Evolutionary conservation across 2,329 filamentous ascomycete genomes (phyloP).

Genomic region (Thielaviopsis euricoi): DNA sequence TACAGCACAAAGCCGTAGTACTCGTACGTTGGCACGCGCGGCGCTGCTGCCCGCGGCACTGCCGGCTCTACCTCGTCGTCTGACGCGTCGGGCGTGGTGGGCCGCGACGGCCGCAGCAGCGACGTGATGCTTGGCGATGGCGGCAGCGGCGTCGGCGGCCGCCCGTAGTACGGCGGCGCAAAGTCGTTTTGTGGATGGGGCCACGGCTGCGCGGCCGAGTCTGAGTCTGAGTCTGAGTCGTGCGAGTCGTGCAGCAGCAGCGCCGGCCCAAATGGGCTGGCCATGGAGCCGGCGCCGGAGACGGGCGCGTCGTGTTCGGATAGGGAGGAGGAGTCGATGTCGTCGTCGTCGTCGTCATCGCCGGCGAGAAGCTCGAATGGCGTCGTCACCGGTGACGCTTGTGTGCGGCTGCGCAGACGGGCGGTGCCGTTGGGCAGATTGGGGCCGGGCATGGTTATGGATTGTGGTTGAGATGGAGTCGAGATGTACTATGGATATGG

Average conservation of each 20-base stretch:
- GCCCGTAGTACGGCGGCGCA: slow-evolving; percentile 85
- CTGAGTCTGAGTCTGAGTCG: background rate
- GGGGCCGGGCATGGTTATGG: background rate
- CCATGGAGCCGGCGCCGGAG: background rate
- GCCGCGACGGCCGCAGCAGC: slow-evolving; percentile 75
- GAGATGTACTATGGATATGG: too few species aligned
- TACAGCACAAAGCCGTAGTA: slow-evolving; percentile 99
- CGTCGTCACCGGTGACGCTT: background rate
- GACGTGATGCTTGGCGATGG: slow-evolving; percentile 87
- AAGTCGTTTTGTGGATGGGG: slow-evolving; percentile 39
- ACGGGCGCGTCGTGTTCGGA: slow-evolving; percentile 1
- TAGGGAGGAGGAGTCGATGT: too few species aligned
- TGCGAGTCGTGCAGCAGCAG: background rate
- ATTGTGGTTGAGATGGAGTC: too few species aligned
- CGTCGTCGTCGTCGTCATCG: slow-evolving; percentile 3
- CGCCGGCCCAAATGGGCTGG: too few species aligned
- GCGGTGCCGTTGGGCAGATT: background rate
- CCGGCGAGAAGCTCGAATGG: slow-evolving; percentile 2
- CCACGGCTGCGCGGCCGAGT: slow-evolving; percentile 22
- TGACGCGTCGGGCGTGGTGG: slow-evolving; percentile 80
- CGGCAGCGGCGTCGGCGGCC: slow-evolving; percentile 85
- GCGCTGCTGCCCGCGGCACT: slow-evolving; percentile 69
- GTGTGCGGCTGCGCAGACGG: background rate
- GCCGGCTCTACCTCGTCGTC: slow-evolving; percentile 61
- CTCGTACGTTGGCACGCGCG: slow-evolving; percentile 96